Percentiles rank a stretch among this genome's conserved stretches.
Conservation (phyloP, 202 grass and related monocot species). For the Saccharum hybrid region DNA sequence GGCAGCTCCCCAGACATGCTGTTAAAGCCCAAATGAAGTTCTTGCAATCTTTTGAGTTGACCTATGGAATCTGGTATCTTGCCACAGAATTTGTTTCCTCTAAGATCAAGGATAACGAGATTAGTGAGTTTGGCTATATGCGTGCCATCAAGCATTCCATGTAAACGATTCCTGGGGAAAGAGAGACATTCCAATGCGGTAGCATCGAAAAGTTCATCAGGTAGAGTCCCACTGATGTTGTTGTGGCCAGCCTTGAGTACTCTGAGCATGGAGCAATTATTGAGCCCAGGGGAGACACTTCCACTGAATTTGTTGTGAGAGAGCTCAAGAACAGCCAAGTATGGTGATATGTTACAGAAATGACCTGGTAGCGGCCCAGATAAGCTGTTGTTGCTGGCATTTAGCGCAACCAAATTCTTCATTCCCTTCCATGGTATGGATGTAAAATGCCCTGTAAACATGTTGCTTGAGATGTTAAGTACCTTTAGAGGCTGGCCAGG, state of each 20-base stretch:
- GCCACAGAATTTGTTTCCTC: constrained; percentile 31
- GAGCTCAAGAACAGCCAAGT: constrained; percentile 13
- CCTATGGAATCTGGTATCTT: constrained; percentile 12
- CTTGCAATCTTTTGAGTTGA: constrained; percentile 24
- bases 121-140: constrained; percentile 39
- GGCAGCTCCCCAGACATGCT: constrained; percentile 22
- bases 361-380: constrained; percentile 2
- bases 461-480: constrained; percentile 59
- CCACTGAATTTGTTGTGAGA: constrained; percentile 53
- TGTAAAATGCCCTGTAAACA: constrained; percentile 41
- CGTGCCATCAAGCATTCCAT: constrained; percentile 22
- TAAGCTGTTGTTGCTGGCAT: constrained; percentile 57
- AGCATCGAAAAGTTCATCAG: constrained; percentile 52
- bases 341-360: constrained; percentile 35
- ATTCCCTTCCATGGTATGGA: constrained; percentile 9
- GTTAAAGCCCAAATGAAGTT: constrained; percentile 31
- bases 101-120: constrained; percentile 50
- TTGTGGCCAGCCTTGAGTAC: constrained; percentile 38
- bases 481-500: not conserved
- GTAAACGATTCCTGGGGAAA: constrained; percentile 39
- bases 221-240: constrained; percentile 49
- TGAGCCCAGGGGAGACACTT: constrained; percentile 21
- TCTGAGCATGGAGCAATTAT: constrained; percentile 51
- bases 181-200: constrained; percentile 32
- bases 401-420: not conserved